phyloP scores from a whole-genome alignment of 2,329 filamentous ascomycete species.

The Phialophora expanda region DNA sequence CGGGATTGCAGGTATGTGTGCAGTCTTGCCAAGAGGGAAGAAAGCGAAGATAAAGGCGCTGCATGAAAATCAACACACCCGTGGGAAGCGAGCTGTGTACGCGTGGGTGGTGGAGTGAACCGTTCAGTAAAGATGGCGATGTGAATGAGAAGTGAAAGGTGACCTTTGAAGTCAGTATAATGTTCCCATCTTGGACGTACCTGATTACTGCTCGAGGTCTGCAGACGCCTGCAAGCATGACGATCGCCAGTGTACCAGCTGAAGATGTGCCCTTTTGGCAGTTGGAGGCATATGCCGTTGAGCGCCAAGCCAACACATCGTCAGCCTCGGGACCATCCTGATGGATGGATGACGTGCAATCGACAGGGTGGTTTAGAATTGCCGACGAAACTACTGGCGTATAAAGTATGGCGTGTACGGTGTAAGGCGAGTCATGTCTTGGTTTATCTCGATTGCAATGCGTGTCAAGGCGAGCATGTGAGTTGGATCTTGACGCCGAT shows the following conservation, averaged over 20 bases:
- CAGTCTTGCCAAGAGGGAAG: background rate
- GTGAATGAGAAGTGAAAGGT: background rate
- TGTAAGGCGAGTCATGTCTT: slow-evolving; percentile 31
- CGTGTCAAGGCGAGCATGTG: slow-evolving; percentile 34
- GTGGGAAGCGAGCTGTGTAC: background rate
- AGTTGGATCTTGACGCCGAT: slow-evolving; percentile 33
- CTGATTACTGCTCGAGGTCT: background rate
- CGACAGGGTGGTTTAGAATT: slow-evolving; percentile 25
- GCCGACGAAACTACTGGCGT: slow-evolving; percentile 35
- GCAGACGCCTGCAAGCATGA: background rate
- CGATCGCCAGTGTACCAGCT: background rate
- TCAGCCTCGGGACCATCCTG: slow-evolving; percentile 8
- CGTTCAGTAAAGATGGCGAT: background rate
- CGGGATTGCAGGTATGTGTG: background rate
- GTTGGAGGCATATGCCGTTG: background rate
- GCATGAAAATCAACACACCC: background rate
- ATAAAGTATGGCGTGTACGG: slow-evolving; percentile 29
- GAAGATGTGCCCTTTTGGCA: background rate
- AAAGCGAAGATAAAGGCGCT: background rate
- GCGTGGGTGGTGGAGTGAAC: background rate
- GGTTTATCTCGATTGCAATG: slow-evolving; percentile 31
- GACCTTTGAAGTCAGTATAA: background rate
- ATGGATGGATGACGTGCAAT: slow-evolving; percentile 6
- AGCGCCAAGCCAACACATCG: slow-evolving; percentile 3
- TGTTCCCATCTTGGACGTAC: background rate